Evolutionary conservation across 176 grass and related monocot species (phyloP).

Genomic region (Cymbopogon citratus): DNA sequence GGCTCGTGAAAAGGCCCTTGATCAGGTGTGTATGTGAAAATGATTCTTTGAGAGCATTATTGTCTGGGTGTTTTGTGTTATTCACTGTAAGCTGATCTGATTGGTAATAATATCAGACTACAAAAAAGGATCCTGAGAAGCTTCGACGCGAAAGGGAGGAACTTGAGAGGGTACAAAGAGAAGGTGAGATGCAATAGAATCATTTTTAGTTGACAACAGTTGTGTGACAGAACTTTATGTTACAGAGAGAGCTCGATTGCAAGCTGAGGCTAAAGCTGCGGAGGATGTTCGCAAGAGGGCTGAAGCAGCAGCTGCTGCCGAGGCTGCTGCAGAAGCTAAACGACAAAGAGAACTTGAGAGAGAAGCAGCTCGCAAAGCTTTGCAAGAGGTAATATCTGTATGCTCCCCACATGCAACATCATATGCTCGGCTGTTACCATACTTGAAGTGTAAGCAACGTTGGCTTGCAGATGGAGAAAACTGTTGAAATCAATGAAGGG

Average conservation of each 20-base stretch:
- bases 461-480: conserved; percentile 88
- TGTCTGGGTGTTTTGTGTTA: conserved; percentile 4
- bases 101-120: conserved; percentile 45
- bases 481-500: conserved; percentile 88
- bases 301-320: conserved; percentile 63
- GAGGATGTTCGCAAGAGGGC: conserved; percentile 71
- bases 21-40: conserved; percentile 65
- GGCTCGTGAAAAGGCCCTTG: conserved; percentile 90
- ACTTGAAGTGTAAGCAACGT: conserved; percentile 12
- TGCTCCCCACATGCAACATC: background rate
- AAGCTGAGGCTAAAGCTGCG: conserved; percentile 92
- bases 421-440: conserved; percentile 13
- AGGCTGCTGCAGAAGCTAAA: conserved; percentile 76
- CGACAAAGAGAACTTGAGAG: conserved; percentile 82
- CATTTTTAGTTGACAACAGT: conserved; percentile 9
- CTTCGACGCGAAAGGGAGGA: conserved; percentile 75
- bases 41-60: conserved; percentile 20
- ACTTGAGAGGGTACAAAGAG: conserved; percentile 76
- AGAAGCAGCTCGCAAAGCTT: conserved; percentile 93
- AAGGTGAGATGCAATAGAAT: conserved; percentile 57
- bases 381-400: conserved; percentile 61
- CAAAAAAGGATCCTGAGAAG: conserved; percentile 90
- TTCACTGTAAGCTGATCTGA: conserved; percentile 20
- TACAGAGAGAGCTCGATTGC: conserved; percentile 80
- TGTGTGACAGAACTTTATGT: conserved; percentile 5